Base-by-base conservation (phyloP, 2,329 filamentous ascomycete genomes). In the Phyllosticta ampelicida region DNA sequence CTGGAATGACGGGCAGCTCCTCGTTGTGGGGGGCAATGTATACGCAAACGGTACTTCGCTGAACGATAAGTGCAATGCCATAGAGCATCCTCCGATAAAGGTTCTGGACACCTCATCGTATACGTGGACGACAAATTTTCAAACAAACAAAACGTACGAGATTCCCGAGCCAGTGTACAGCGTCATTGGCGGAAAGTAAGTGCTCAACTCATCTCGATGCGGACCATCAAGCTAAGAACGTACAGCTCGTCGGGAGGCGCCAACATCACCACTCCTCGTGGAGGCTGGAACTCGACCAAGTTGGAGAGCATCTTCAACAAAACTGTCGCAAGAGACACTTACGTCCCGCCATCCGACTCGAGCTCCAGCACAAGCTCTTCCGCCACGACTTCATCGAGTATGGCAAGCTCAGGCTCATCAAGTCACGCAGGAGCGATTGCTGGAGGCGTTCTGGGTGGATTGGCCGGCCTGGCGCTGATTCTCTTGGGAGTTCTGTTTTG, bases 1-100 rank as follows among this genome's bases (percentile, higher is more conserved):
- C 30, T 57, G 36, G 49, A 16, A 58, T 9, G 49, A 60, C 4
- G n/a, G 11, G 21, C 55, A 60, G 51, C 57, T 60, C 29, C 26
- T 58, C 13, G 58, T 58, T 8, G 23, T 20, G 1, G 58, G 58
- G 11, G 58, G 54, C 13, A 13, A 49, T 9, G 48, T 18, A 3
- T 29, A 44, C 3, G 20, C 30, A 4, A 51, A 56, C 2, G 26
- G 11, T 4, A 19, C 36, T n/a, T 6, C 13, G 3, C 9, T 52
- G 1, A 58, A 58, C n/a, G 21, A 58, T 16, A 21, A 20, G 6
- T 58, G 56, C 51, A 58, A 58, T n/a, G 21, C 48, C 13, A 49
- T 16, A 1, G 18, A 9, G 2, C 48, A 60, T 28, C 55, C 58
- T 21, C 54, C 54, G 8, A 13, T 60, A 26, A 44, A 48, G 11